Base-by-base conservation (phyloP, 2,329 filamentous ascomycete species). In the Aspergillus caelatus region DNA sequence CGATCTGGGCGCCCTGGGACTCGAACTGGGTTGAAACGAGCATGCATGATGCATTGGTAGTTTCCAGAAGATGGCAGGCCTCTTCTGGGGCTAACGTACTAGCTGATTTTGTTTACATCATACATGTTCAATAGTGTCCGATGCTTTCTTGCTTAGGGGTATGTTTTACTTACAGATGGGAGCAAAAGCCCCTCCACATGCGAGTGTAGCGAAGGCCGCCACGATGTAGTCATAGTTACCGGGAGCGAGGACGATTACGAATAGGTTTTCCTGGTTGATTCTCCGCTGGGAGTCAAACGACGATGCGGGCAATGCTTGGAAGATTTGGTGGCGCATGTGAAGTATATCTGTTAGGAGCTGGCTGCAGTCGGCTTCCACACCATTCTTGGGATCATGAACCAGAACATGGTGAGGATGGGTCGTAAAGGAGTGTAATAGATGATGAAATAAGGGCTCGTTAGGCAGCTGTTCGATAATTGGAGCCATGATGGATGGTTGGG, bases 401-500 rank as follows among this genome's bases (percentile, higher is more conserved):
- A 46, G 12, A 23, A 46, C 19, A n/a, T 46, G 43, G 43, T 21
- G 19, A 46, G 21, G 43, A 19, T 46, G 19, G 4, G 19, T 3
- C 19, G 19, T 46, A 16, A 46, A n/a, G 12, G 21, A 19, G 11
- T 23, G 12, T 4, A 46, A 16, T 23, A 46, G 43, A 11, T n/a
- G 43, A 23, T 46, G 9, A 9, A 19, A 46, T n/a, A 46, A n/a
- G 2, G 43, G 43, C 43, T 46, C 43, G 21, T 46, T 46, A 19
- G 43, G 43, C 19, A 46, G 19, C 9, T 46, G 12, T 23, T 46
- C 43, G 19, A 46, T n/a, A 19, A 46, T 46, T n/a, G 43, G 19
- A 4, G 43, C 43, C 43, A 46, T 46, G 43, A 9, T 92, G 88
- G 69, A 30, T 30, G 8, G 8, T 30, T 30, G 28, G 28, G 8